A percentile compares a stretch with the other conserved stretches of the same genome.
Evolutionary conservation across 208 protist genomes (phyloP).

Genomic region (Trypanosoma rangeli): DNA sequence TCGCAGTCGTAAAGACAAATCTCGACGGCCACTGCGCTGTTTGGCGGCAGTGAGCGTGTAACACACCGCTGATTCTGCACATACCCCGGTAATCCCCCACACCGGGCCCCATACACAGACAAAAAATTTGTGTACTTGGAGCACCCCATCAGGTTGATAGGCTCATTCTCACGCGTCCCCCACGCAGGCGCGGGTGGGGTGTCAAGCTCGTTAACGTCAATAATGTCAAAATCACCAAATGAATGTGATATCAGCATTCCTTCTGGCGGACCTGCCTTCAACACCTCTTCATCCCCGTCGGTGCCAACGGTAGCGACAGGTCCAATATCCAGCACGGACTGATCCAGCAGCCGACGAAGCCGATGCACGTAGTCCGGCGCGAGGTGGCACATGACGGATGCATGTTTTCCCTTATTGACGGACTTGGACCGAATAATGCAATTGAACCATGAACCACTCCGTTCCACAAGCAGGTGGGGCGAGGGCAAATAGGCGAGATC

Average conservation of each 20-base stretch:
- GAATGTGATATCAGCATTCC: background rate
- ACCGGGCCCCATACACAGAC: slow-evolving; percentile 11
- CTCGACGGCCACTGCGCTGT: slow-evolving; percentile 30
- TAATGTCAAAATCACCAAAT: slow-evolving; percentile 28
- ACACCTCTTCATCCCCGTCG: background rate
- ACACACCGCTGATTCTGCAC: background rate
- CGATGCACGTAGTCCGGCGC: slow-evolving; percentile 17
- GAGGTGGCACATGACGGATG: slow-evolving; percentile 3
- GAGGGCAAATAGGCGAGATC: slow-evolving; percentile 42
- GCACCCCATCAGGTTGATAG: slow-evolving; percentile 13
- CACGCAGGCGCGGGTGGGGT: background rate
- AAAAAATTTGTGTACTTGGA: slow-evolving; percentile 24
- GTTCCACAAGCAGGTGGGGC: slow-evolving; percentile 52
- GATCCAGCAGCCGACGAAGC: slow-evolving; percentile 14
- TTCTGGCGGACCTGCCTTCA: background rate
- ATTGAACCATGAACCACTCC: slow-evolving; percentile 43
- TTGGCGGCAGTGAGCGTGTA: background rate
- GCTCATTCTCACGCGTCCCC: slow-evolving; percentile 17
- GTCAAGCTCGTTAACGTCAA: slow-evolving; percentile 2
- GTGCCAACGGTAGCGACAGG: too few relatives aligned
- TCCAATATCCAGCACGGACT: slow-evolving; percentile 11
- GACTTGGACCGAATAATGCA: slow-evolving; percentile 13
- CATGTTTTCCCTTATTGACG: background rate
- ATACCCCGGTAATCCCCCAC: background rate
- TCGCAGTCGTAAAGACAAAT: slow-evolving; percentile 46